Base-by-base conservation (phyloP, 306 rosid species). In the Inga oerstediana region DNA sequence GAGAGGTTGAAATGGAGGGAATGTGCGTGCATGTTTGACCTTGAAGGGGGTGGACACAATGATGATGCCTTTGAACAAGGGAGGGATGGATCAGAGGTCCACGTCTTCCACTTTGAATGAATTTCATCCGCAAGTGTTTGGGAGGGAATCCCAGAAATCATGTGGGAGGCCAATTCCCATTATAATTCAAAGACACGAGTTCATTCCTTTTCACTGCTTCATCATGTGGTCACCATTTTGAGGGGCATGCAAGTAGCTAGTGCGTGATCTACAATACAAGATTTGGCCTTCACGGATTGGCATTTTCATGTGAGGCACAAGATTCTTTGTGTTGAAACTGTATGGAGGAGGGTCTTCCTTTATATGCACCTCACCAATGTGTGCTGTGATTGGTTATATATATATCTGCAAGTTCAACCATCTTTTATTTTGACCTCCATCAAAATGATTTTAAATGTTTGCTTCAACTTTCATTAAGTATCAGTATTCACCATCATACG, bases 121-220 rank as follows among this genome's bases (percentile, higher is more conserved):
- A 52, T 84, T 72, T 75, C 80, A 75, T 79, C 85, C 80, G 62
- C 73, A 83, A 64, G 74, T 32, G 48, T 77, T 77, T 68, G 58
- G n/a, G 79, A 88, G 45, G 83, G 88, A 88, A 82, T 85, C 83
- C 78, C 78, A 79, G 46, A 82, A 85, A 82, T 73, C 35, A 10
- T 22, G 32, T 10, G 4, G 8, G 56, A 39, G 80, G 88, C 86
- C 76, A 39, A 39, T 79, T 85, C 76, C 76, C 64, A 72, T 71
- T 84, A 39, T 6, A 49, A 14, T 49, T 49, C 81, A 56, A 79
- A 24, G 75, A 71, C 84, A 75, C 86, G 22, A 4, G 10, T 59
- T 79, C 62, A 61, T 82, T 62, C 76, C 70, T 79, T 79, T 84
- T 70, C 54, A 37, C 24, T 48, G 59, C n/a, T 22, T 72, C 7